A percentile compares a stretch with the other conserved stretches of the same genome.
Conservation (phyloP, 2,329 filamentous ascomycete genomes). For the Neofusicoccum laricinum region DNA sequence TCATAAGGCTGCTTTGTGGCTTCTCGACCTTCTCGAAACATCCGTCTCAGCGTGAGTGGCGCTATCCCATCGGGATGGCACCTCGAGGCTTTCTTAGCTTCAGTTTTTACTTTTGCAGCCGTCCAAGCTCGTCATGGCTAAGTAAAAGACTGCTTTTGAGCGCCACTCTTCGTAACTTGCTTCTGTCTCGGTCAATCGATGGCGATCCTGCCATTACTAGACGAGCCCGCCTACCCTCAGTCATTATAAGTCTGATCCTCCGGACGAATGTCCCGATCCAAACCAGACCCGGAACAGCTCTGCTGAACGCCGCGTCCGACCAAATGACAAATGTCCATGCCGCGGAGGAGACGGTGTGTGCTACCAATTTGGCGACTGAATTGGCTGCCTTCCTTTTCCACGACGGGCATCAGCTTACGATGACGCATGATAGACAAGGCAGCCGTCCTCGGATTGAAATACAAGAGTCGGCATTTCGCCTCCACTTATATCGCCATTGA, state of each 20-base stretch:
- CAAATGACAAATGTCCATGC: neutral
- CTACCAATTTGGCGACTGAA: neutral
- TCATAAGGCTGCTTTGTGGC: slow-evolving; percentile 7
- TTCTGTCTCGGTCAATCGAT: slow-evolving; percentile 2
- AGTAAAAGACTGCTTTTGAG: neutral
- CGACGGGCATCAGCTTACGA: neutral
- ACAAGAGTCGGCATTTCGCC: neutral
- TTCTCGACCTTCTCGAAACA: slow-evolving; percentile 4
- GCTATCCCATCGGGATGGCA: neutral
- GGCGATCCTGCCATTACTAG: slow-evolving; percentile 6
- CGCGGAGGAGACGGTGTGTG: neutral
- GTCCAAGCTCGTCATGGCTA: neutral
- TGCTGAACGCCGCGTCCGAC: neutral
- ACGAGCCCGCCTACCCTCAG: neutral
- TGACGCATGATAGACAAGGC: neutral
- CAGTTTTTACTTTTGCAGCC: neutral
- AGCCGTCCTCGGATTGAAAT: no score
- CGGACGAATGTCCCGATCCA: neutral
- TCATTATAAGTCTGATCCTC: neutral
- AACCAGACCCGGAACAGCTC: neutral
- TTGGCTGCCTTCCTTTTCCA: neutral
- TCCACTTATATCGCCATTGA: neutral
- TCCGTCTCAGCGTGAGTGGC: slow-evolving; percentile 1
- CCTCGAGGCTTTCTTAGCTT: neutral
- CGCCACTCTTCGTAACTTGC: neutral